These are phyloP conservation scores for Catharanthus roseus DNA, from an alignment of 257 asterid species.

Conservation along the genomic window DNA sequence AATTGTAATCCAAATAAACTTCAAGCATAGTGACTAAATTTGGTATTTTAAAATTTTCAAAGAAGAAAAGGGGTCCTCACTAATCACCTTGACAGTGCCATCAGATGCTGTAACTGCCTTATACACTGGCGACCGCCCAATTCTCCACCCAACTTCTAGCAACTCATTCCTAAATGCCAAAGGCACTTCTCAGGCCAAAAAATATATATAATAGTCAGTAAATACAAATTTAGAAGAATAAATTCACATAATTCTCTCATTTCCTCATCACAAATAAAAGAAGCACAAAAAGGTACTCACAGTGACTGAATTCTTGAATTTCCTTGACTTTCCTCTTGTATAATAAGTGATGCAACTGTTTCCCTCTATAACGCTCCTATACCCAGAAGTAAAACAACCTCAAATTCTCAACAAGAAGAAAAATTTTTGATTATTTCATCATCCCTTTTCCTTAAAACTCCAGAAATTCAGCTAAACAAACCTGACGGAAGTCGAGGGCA, in stretches of 20 bases:
- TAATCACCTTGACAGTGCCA: conserved; percentile 83
- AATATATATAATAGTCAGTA: not conserved
- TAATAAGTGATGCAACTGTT: conserved; percentile 75
- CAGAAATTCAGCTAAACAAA: conserved; percentile 10
- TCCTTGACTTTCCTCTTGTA: conserved; percentile 79
- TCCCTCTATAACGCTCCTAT: conserved; percentile 84
- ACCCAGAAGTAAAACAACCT: not conserved
- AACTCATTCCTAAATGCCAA: conserved; percentile 71
- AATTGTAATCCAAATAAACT: not conserved
- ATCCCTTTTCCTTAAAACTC: not conserved
- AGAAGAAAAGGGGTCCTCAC: conserved; percentile 2
- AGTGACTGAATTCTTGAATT: conserved; percentile 61
- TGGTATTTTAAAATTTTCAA: not conserved
- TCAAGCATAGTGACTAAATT: not conserved
- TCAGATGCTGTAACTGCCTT: conserved; percentile 68
- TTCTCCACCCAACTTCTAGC: conserved; percentile 79
- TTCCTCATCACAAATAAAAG: not conserved
- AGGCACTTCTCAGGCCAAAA: conserved; percentile 56
- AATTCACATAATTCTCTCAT: conserved; percentile 30
- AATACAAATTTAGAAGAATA: not conserved
- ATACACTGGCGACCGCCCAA: conserved; percentile 71
- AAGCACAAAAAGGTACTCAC: conserved; percentile 34
- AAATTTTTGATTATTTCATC: not conserved
- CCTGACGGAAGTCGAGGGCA: conserved; percentile 67
- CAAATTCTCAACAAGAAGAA: not conserved